phyloP scores from a whole-genome alignment of 1,284 basidiomycete species.

The Coriolopsis trogii region DNA sequence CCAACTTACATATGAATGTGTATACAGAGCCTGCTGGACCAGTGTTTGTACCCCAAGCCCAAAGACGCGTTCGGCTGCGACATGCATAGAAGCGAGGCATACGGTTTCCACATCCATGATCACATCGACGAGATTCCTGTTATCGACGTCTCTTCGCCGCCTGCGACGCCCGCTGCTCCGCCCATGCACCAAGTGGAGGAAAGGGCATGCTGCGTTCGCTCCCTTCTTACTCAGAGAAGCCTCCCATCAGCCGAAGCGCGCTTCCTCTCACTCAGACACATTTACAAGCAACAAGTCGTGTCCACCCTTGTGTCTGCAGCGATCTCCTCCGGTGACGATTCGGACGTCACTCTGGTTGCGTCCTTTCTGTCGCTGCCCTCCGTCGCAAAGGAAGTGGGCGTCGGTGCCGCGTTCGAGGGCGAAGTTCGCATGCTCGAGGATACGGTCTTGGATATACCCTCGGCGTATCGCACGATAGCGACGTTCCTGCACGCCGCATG shows the following conservation, averaged over 20 bases:
- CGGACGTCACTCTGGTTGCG: constrained; percentile 22
- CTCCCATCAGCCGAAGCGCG: constrained; percentile 7
- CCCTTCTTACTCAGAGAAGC: constrained; percentile 13
- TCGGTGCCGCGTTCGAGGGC: constrained; percentile 14
- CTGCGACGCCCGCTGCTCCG: background rate
- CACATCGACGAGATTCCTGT: constrained; percentile 6
- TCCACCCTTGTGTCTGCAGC: constrained; percentile 18
- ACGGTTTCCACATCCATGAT: constrained; percentile 23
- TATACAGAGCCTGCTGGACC: constrained; percentile 26
- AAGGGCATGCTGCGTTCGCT: constrained; percentile 9
- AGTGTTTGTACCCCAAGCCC: constrained; percentile 26
- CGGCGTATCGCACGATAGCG: constrained; percentile 27
- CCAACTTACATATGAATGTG: background rate
- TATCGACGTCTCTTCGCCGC: background rate
- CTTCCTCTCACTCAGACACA: constrained; percentile 14
- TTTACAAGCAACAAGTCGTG: constrained; percentile 19
- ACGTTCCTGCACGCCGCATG: constrained; percentile 24
- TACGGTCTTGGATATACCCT: constrained; percentile 29
- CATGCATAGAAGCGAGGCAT: constrained; percentile 26
- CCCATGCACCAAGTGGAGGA: background rate
- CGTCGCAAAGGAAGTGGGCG: constrained; percentile 5
- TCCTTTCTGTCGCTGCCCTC: constrained; percentile 20
- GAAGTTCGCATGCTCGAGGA: constrained; percentile 25
- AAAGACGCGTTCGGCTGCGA: constrained; percentile 30
- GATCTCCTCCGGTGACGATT: constrained; percentile 17